Conservation (phyloP, 75 land plant genomes). For the Larix kaempferi region DNA sequence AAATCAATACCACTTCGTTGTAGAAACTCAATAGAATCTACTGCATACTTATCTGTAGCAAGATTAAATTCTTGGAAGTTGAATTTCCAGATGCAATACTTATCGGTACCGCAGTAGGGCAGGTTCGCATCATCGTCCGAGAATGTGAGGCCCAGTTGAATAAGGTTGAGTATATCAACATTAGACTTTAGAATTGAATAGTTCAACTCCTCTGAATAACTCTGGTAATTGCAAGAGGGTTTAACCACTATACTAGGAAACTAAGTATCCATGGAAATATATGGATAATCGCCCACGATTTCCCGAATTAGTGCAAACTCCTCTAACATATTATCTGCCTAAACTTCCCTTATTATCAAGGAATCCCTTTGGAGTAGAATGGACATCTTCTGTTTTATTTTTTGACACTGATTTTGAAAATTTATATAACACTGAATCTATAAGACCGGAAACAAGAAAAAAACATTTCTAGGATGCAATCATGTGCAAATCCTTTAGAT, state of each 20-base stretch:
- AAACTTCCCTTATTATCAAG: constrained; percentile 54
- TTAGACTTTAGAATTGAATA: not conserved
- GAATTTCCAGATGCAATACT: constrained; percentile 59
- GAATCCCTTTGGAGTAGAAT: constrained; percentile 25
- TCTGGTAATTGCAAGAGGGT: not conserved
- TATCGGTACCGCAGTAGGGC: constrained; percentile 36
- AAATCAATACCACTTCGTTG: constrained; percentile 53
- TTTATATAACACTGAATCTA: no score
- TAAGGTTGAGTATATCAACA: constrained; percentile 34
- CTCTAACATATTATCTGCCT: not conserved
- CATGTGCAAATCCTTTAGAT: no score
- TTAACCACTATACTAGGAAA: constrained; percentile 58
- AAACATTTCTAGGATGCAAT: no score
- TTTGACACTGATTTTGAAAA: no score
- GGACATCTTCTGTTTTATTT: no score
- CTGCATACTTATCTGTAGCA: constrained; percentile 41
- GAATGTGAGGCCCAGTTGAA: not conserved
- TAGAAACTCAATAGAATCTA: constrained; percentile 56
- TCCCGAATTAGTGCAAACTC: constrained; percentile 45
- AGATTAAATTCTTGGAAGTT: constrained; percentile 10
- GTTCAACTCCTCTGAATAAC: no score
- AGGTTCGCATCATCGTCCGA: constrained; percentile 51
- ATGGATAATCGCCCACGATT: constrained; percentile 49
- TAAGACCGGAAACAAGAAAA: no score
- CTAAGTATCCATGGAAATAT: constrained; percentile 63